phyloP scores from a whole-genome alignment of 441 rosid species.

The Erodium moschatum region DNA sequence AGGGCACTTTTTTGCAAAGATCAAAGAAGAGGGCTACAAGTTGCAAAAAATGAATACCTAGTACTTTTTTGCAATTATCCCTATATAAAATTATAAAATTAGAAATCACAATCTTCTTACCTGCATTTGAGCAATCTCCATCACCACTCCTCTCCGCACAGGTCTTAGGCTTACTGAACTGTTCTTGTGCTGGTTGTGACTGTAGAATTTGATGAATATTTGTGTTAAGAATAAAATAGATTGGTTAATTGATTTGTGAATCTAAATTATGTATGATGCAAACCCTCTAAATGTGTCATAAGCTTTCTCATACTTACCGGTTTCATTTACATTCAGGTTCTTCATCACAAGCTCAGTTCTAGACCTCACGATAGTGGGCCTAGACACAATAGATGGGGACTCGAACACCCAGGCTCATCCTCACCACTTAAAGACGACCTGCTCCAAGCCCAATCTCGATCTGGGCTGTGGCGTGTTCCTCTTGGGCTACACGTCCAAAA shows the following conservation, averaged over 20 bases:
- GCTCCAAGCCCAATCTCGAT: conserved; percentile 67
- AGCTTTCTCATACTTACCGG: conserved; percentile 10
- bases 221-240: neutral
- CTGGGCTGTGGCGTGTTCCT: conserved; percentile 66
- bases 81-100: no score
- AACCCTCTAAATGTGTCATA: neutral
- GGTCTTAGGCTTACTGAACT: neutral
- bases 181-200: neutral
- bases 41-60: no score
- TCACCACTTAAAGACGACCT: conserved; percentile 66
- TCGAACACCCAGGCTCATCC: conserved; percentile 54
- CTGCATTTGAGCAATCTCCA: neutral
- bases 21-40: no score
- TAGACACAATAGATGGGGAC: conserved; percentile 71
- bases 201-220: no score
- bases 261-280: no score
- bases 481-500: conserved; percentile 54
- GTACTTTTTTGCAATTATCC: no score
- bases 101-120: neutral
- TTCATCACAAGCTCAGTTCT: conserved; percentile 84
- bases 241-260: neutral
- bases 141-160: neutral
- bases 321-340: conserved; percentile 43
- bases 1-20: no score
- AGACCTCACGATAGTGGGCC: conserved; percentile 80